These are phyloP conservation scores for Brassica hybrid DNA, from an alignment of 441 rosid genomes.

Conservation along the genomic window DNA sequence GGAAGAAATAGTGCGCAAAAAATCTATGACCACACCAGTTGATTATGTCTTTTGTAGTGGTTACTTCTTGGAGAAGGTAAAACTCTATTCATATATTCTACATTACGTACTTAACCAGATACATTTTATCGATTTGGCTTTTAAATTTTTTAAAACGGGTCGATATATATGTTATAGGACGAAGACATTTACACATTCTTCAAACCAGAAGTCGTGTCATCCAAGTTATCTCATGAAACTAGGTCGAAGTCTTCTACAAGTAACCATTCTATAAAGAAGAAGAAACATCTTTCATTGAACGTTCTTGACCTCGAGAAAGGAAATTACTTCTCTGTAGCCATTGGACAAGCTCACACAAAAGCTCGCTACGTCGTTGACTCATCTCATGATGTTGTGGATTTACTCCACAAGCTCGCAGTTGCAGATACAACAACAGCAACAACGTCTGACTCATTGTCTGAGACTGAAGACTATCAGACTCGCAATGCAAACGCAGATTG, in stretches of 20 bases:
- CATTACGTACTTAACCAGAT: background rate
- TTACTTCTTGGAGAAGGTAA: conserved; percentile 85
- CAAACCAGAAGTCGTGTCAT: conserved; percentile 49
- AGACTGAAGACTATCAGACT: background rate
- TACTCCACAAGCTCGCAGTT: conserved; percentile 61
- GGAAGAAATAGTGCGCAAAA: conserved; percentile 78
- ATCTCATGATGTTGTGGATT: conserved; percentile 70
- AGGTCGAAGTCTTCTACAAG: conserved; percentile 30
- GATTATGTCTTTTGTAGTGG: conserved; percentile 89
- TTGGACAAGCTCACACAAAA: conserved; percentile 65
- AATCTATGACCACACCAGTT: conserved; percentile 73
- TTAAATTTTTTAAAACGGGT: background rate
- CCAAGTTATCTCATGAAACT: conserved; percentile 13
- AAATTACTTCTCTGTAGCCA: conserved; percentile 87
- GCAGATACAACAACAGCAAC: conserved; percentile 25
- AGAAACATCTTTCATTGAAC: conserved; percentile 60
- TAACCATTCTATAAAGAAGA: conserved; percentile 46
- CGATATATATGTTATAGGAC: conserved; percentile 50
- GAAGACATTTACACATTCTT: conserved; percentile 88
- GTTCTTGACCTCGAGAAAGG: conserved; percentile 88
- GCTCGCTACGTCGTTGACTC: conserved; percentile 69
- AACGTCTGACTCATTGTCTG: background rate
- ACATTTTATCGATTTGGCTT: background rate
- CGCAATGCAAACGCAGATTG: conserved; percentile 1
- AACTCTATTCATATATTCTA: background rate